Base-by-base conservation (phyloP, 2,329 filamentous ascomycete species). In the Ascochyta pisi region DNA sequence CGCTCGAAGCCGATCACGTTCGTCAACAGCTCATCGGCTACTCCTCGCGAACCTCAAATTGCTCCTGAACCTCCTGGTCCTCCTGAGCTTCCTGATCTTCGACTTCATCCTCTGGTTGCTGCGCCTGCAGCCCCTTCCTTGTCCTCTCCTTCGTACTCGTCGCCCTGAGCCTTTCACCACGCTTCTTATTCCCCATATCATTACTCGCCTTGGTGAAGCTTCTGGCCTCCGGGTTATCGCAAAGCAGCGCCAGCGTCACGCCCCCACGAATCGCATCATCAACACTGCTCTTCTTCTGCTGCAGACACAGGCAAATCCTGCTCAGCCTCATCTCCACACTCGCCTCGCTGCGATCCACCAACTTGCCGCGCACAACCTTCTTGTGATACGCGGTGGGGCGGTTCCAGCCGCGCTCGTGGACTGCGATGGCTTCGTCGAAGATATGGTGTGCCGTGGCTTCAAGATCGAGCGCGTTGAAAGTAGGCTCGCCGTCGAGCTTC, bases 381-480 rank as follows among this genome's bases (percentile, higher is more conserved):
- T 67, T 68, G 58, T 70, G 59, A 58, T 72, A 71, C 7, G 69
- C 34, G 0, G 16, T 24, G 0, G 64, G 60, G 3, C 58, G 55
- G 19, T 26, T 61, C 60, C 61, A 73, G 33, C 71, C 71, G 7
- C 50, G 45, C 46, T 65, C 62, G 57, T 74, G 69, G 6, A 73
- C 67, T 0, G 54, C 54, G 15, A 70, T 22, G 7, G 60, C 60
- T 3, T 43, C 29, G 37, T 74, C 71, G 52, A 74, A 73, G 51
- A 73, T 34, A 24, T 68, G 51, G 60, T 73, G 70, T 1, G 70
- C 69, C 0, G 61, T 53, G 26, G 71, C 68, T 31, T 74, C 70
- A 4, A 74, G 48, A 16, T 74, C 71, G 5, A 35, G 3, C 0
- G 43, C 26, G 5, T 63, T 50, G 35, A 66, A 67, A 1, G 31